Evolutionary conservation across 2,329 filamentous ascomycete species (phyloP), one percentile per base, ranked within the genome.

Genomic region (Metarhizium guizhouense): DNA sequence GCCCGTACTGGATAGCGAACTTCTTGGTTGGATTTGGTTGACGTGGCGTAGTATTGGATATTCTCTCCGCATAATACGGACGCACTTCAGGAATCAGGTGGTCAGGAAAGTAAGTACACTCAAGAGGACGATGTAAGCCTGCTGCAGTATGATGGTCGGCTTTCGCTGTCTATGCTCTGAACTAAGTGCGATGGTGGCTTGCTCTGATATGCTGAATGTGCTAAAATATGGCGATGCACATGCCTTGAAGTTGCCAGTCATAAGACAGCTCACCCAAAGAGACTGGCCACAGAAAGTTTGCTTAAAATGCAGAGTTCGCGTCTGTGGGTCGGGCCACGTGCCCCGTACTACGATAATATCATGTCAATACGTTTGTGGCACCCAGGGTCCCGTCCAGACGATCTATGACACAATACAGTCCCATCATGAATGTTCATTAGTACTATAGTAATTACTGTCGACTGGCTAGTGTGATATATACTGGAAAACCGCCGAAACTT

Each of bases 401-500:
- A 25, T 25, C 25, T 25, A 25, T 25, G 32, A 34, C 32, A 34
- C 32, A 8, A 11, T 7, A 7, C 10, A 34, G 32, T 11, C 32
- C 10, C 7, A 34, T 34, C 32, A 34, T 34, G 7, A 34, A 34
- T 34, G 32, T 8, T 34, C 10, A 34, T 8, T 34, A 11, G 7
- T 11, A 34, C 5, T 34, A 34, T 25, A 25, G 25, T 25, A 25
- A 25, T 25, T 25, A 25, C 25, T 25, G 25, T 25, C 25, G 25
- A 25, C 25, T 25, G 25, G 13, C 47, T 40, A 58, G 47, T 97
- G 94, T 62, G 92, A 96, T 66, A 99, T 97, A 72, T 97, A 99
- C 78, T 99, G 94, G 69, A 99, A 99, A 38, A 97, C 91, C 11
- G 93, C 90, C 60, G 90, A 96, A 8, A 99, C 91, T 65, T 90